Base-by-base conservation (phyloP, 1,284 basidiomycete species). In the Trametes sp. region DNA sequence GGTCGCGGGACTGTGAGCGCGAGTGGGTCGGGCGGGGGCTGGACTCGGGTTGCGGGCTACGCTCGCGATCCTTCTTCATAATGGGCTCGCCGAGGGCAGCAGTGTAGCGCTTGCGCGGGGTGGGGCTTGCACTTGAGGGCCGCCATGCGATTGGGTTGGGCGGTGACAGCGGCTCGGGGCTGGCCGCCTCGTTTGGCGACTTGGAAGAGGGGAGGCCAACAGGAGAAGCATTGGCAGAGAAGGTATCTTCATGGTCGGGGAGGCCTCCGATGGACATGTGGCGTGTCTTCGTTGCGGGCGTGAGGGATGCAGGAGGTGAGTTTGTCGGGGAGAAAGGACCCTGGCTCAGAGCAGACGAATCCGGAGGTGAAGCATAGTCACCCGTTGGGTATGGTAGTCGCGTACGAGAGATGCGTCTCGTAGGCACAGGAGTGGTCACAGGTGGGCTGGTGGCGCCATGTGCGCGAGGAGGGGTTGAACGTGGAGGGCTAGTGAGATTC, bases 41-140 rank as follows among this genome's bases (percentile, higher is more conserved):
- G 9, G 66, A 46, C 13, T 66, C 64, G 16, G 73, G 75, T 11
- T 67, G 73, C 50, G 75, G 76, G 33, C 55, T 56, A 59, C 66
- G 76, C 65, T 21, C 74, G 23, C 75, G 70, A 59, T 74, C 79
- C 69, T 45, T 81, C 29, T 54, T 60, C 53, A 83, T 81, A 62
- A 90, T 86, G 0, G 88, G 88, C 5, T 83, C 86, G 16, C 92
- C 92, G 0, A 94, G 81, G 1, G 92, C 91, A 48, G 93, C 90
- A 0, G 92, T 93, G 72, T 94, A 93, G 36, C 92, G 81, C 70
- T 94, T 94, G 50, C 89, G 78, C 1, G 90, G 89, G 0, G 90
- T 91, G 1, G 90, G 90, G 66, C 88, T 90, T 31, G 87, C 80
- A 61, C 82, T 90, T 1, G 80, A 74, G 14, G 80, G 80, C 1